phyloP scores from a whole-genome alignment of 73 alveolate genomes.

The Tetrahymena malaccensis region DNA sequence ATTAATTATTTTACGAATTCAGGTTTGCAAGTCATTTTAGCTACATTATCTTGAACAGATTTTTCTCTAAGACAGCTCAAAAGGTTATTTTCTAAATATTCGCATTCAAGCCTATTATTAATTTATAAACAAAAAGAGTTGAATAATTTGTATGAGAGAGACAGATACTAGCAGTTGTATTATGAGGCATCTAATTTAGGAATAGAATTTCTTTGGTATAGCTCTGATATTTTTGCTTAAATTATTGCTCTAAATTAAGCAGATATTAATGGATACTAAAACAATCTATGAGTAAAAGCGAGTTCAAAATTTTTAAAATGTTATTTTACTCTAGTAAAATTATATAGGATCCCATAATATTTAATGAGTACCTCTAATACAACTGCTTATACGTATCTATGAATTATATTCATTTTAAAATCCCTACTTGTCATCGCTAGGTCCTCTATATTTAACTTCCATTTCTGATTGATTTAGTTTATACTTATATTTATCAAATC shows the following conservation, averaged over 20 bases:
- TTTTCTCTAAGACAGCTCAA: conserved; percentile 32
- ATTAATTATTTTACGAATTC: conserved; percentile 5
- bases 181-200: background rate
- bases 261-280: background rate
- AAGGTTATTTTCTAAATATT: conserved; percentile 31
- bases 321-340: background rate
- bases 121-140: background rate
- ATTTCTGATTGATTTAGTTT: background rate
- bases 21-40: conserved; percentile 29
- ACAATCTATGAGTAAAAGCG: background rate
- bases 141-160: background rate
- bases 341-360: background rate
- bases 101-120: conserved; percentile 25
- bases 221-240: background rate
- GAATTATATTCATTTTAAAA: background rate
- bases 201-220: background rate
- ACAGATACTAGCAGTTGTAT: background rate
- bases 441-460: background rate
- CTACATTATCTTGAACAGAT: conserved; percentile 33
- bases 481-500: background rate
- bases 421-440: background rate
- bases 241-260: background rate
- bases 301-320: background rate
- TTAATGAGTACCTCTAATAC: background rate
- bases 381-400: background rate